Evolutionary conservation across 495 filamentous ascomycete genomes (phyloP).

Genomic region (Immersiella caudata): DNA sequence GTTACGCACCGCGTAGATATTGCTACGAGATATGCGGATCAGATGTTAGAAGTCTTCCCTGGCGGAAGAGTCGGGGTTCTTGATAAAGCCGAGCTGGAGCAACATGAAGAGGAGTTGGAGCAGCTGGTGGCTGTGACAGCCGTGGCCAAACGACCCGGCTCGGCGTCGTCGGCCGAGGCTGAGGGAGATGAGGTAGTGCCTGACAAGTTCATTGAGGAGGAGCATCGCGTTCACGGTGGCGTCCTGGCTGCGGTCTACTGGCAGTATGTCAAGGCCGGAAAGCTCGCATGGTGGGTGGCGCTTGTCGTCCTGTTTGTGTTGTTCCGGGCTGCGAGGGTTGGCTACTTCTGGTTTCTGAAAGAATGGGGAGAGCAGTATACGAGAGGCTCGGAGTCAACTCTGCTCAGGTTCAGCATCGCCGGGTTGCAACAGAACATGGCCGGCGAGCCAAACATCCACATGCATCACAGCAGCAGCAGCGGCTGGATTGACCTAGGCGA

Average conservation of each 20-base stretch:
- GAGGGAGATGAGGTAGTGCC: conserved; percentile 52
- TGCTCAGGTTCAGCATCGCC: neutral
- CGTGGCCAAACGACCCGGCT: neutral
- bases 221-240: conserved; percentile 73
- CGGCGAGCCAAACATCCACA: neutral
- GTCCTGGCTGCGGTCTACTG: conserved; percentile 76
- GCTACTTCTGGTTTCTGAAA: conserved; percentile 79
- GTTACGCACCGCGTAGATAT: conserved; percentile 80
- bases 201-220: conserved; percentile 82
- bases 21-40: conserved; percentile 64
- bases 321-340: conserved; percentile 62
- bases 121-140: conserved; percentile 23
- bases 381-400: conserved; percentile 19
- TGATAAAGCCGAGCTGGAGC: conserved; percentile 37
- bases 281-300: conserved; percentile 68
- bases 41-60: conserved; percentile 66
- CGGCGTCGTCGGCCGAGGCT: conserved; percentile 25
- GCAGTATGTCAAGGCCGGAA: conserved; percentile 79
- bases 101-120: conserved; percentile 31
- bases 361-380: conserved; percentile 79
- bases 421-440: conserved; percentile 2
- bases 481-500: conserved; percentile 47
- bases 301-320: conserved; percentile 61
- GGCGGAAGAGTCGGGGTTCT: conserved; percentile 55
- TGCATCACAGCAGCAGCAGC: conserved; percentile 33